phyloP scores from a whole-genome alignment of 2,329 filamentous ascomycete genomes.

The Lachnellula hyalina region DNA sequence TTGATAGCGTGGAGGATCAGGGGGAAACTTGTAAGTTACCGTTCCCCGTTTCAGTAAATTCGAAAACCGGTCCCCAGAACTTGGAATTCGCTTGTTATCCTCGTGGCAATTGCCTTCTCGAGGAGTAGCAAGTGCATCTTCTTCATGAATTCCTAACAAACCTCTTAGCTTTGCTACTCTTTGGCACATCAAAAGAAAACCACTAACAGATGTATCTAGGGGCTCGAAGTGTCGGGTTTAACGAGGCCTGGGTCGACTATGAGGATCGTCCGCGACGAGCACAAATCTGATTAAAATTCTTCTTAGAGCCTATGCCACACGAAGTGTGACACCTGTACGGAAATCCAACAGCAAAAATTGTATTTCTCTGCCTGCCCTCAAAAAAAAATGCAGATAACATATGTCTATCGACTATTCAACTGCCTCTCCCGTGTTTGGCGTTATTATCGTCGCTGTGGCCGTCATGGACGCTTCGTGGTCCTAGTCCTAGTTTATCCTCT shows the following conservation, averaged over 20 bases:
- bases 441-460: too few species aligned
- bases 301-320: neutral
- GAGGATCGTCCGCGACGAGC: constrained; percentile 18
- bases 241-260: constrained; percentile 56
- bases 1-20: constrained; percentile 53
- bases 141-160: neutral
- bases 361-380: too few species aligned
- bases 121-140: neutral
- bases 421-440: too few species aligned
- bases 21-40: constrained; percentile 37
- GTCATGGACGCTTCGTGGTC: too few species aligned
- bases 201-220: constrained; percentile 25
- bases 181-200: neutral
- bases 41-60: too few species aligned
- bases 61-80: too few species aligned
- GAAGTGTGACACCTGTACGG: too few species aligned
- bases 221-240: constrained; percentile 58
- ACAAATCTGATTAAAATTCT: constrained; percentile 11
- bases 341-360: too few species aligned
- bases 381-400: too few species aligned
- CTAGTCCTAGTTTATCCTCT: too few species aligned
- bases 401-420: too few species aligned
- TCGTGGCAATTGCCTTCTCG: neutral
- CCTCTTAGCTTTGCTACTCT: neutral
- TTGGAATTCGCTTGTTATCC: neutral